Evolutionary conservation across 2,329 filamentous ascomycete species (phyloP).

Genomic region (Pseudopyricularia cyperi): DNA sequence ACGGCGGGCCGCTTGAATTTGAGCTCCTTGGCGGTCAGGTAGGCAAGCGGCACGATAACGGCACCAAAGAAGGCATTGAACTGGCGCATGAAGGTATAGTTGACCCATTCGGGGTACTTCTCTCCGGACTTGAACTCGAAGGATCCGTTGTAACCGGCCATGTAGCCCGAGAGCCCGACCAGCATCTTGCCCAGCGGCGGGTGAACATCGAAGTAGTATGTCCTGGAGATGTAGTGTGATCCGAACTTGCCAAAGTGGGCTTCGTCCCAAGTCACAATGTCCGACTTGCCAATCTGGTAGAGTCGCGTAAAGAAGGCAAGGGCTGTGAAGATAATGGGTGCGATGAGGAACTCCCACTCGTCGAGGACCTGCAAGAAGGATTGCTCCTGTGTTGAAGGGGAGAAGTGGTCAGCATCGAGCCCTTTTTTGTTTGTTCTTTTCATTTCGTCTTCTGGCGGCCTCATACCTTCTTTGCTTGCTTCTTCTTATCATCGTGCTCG

Average conservation of each 20-base stretch:
- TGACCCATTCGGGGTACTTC: conserved; percentile 80
- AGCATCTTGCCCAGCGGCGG: conserved; percentile 97
- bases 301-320: conserved; percentile 54
- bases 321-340: conserved; percentile 46
- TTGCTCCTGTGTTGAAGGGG: conserved; percentile 24
- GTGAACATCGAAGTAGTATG: conserved; percentile 88
- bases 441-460: background rate
- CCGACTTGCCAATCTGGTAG: conserved; percentile 56
- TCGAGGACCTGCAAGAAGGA: conserved; percentile 49
- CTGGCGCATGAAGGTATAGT: conserved; percentile 97
- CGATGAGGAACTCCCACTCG: conserved; percentile 50
- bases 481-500: conserved; percentile 48
- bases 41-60: conserved; percentile 82
- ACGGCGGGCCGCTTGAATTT: conserved; percentile 76
- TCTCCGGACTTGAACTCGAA: conserved; percentile 99
- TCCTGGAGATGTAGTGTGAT: conserved; percentile 96
- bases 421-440: background rate
- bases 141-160: conserved; percentile 96
- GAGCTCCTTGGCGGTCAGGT: conserved; percentile 86
- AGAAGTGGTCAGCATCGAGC: conserved; percentile 10
- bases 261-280: conserved; percentile 56
- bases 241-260: conserved; percentile 90
- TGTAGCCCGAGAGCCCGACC: conserved; percentile 86
- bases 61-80: conserved; percentile 96
- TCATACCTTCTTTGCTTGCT: conserved; percentile 32